Percentiles rank a stretch among this genome's conserved stretches.
phyloP scores from a whole-genome alignment of 225 moss, liverwort and hornwort species.

The Bryum argenteum region DNA sequence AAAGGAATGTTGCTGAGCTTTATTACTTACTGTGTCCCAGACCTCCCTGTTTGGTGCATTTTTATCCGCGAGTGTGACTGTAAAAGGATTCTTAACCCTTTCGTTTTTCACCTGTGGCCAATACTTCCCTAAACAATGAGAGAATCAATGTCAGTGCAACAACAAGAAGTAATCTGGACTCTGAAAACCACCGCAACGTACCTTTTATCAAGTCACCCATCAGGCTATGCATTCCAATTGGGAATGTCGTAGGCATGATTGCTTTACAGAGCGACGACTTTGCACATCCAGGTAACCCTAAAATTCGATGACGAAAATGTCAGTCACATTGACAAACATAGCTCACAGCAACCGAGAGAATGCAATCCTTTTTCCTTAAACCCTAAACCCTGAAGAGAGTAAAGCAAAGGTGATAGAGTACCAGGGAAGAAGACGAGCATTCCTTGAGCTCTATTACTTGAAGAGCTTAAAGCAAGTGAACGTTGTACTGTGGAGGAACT shows the following conservation, averaged over 20 bases:
- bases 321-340: not conserved
- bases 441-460: slow-evolving; percentile 72
- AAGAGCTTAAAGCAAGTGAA: too few species aligned
- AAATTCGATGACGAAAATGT: slow-evolving; percentile 17
- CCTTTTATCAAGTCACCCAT: slow-evolving; percentile 95
- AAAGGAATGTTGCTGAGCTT: slow-evolving; percentile 4
- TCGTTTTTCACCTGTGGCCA: slow-evolving; percentile 80
- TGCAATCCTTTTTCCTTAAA: slow-evolving; percentile 1
- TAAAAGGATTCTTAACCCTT: slow-evolving; percentile 76
- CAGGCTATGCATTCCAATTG: slow-evolving; percentile 67
- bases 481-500: slow-evolving; percentile 72
- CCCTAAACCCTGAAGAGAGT: not conserved
- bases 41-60: slow-evolving; percentile 98
- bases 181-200: slow-evolving; percentile 24
- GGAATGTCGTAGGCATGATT: slow-evolving; percentile 54
- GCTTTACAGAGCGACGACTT: slow-evolving; percentile 86
- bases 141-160: slow-evolving; percentile 24
- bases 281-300: slow-evolving; percentile 97
- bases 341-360: not conserved
- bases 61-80: slow-evolving; percentile 92
- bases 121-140: slow-evolving; percentile 67
- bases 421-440: slow-evolving; percentile 96
- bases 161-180: not conserved
- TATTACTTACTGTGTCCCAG: slow-evolving; percentile 76
- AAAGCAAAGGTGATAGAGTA: slow-evolving; percentile 26